phyloP scores from a whole-genome alignment of 768 basidiomycete genomes.

The Boletus bicolor region DNA sequence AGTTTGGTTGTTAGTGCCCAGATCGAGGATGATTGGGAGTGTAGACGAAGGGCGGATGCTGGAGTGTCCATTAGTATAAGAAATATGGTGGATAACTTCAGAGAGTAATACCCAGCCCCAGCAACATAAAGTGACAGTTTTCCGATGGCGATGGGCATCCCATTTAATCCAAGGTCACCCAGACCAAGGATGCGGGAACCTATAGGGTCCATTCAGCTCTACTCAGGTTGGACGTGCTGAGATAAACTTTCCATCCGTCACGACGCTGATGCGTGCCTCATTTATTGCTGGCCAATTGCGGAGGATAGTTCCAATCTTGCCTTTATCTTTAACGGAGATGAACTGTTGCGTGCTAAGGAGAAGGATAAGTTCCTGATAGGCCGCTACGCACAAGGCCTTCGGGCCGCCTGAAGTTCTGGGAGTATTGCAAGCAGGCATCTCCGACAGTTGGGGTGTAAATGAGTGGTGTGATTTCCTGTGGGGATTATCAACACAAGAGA shows the following conservation, averaged over 20 bases:
- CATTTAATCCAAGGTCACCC: constrained; percentile 79
- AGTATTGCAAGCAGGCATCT: constrained; percentile 84
- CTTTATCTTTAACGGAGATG: constrained; percentile 81
- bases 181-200: constrained; percentile 88
- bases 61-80: neutral
- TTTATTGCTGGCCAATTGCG: constrained; percentile 68
- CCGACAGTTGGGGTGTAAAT: constrained; percentile 94
- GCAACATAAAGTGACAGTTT: constrained; percentile 89
- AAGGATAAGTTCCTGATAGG: neutral
- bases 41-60: constrained; percentile 77
- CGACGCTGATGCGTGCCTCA: constrained; percentile 85
- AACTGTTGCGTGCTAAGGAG: constrained; percentile 42
- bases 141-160: constrained; percentile 89
- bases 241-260: constrained; percentile 71
- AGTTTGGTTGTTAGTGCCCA: constrained; percentile 82
- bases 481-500: neutral
- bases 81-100: neutral
- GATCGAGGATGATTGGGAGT: constrained; percentile 81
- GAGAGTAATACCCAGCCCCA: constrained; percentile 67
- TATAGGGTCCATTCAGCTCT: constrained; percentile 21
- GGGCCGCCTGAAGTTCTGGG: constrained; percentile 69
- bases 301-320: constrained; percentile 68
- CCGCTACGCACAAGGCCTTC: constrained; percentile 60
- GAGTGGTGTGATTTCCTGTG: constrained; percentile 61
- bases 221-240: neutral